A percentile compares a stretch with the other conserved stretches of the same genome.
Evolutionary conservation across 106 monocot species (phyloP).

Genomic region (Platanthera guangdongensis): DNA sequence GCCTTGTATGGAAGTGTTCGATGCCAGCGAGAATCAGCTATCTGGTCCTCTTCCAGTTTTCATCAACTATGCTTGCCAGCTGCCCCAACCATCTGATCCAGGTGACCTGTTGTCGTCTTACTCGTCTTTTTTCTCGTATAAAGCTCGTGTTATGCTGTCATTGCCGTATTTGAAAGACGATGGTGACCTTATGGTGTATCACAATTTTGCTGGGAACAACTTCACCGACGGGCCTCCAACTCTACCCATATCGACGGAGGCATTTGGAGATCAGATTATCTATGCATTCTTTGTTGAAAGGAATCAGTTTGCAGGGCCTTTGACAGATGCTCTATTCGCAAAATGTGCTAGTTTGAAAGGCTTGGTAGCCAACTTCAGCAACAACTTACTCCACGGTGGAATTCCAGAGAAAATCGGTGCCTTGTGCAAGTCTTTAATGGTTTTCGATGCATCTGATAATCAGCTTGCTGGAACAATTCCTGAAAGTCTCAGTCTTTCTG

Average conservation of each 20-base stretch:
- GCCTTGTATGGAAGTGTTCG: constrained; percentile 83
- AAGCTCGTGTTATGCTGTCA: constrained; percentile 12
- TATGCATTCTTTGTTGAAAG: constrained; percentile 66
- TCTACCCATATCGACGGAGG: constrained; percentile 40
- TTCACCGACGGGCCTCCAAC: constrained; percentile 54
- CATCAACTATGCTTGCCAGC: constrained; percentile 17
- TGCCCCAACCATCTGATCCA: constrained; percentile 4
- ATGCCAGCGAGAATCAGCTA: constrained; percentile 74
- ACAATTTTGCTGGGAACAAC: constrained; percentile 68
- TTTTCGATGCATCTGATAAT: constrained; percentile 52
- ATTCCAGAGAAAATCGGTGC: constrained; percentile 48
- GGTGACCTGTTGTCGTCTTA: constrained; percentile 41
- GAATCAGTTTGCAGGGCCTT: constrained; percentile 41
- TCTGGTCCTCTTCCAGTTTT: constrained; percentile 58
- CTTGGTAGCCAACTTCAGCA: constrained; percentile 56
- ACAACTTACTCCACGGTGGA: constrained; percentile 50
- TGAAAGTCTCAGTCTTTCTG: constrained; percentile 40
- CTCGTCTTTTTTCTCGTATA: constrained; percentile 32
- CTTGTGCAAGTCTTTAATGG: constrained; percentile 42
- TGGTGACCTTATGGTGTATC: constrained; percentile 28
- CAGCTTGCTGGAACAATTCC: constrained; percentile 51
- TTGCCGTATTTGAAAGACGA: constrained; percentile 12
- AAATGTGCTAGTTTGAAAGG: constrained; percentile 51
- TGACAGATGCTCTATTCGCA: constrained; percentile 35
- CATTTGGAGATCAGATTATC: constrained; percentile 17